These are phyloP conservation scores for Didymella segeticola DNA, from an alignment of 2,329 filamentous ascomycete genomes.

Conservation along the genomic window DNA sequence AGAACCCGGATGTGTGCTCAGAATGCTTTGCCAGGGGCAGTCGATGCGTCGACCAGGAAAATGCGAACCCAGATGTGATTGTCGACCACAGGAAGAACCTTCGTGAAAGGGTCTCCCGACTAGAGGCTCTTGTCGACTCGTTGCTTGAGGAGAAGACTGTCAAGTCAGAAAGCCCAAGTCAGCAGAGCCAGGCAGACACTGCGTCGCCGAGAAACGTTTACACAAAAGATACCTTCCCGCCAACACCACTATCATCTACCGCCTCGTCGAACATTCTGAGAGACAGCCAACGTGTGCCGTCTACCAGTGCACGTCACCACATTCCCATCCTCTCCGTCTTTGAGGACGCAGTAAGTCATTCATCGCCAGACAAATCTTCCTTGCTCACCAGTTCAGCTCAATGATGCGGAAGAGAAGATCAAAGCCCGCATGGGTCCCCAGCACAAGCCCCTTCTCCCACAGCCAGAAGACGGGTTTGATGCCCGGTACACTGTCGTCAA, in stretches of 20 bases:
- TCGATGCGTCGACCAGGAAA: conserved; percentile 55
- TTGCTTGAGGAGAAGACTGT: conserved; percentile 46
- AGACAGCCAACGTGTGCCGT: conserved; percentile 30
- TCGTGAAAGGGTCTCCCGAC: conserved; percentile 51
- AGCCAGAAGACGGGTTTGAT: conserved; percentile 13
- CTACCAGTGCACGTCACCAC: conserved; percentile 39
- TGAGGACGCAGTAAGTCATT: conserved; percentile 46
- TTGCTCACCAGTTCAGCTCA: conserved; percentile 38
- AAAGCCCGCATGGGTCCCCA: conserved; percentile 33
- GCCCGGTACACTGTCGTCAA: conserved; percentile 42
- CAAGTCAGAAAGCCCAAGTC: conserved; percentile 38
- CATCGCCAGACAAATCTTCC: no score
- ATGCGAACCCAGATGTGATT: conserved; percentile 49
- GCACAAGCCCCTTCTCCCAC: conserved; percentile 27
- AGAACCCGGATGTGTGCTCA: conserved; percentile 51
- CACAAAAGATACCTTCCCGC: conserved; percentile 37
- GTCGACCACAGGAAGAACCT: conserved; percentile 54
- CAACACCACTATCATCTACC: conserved; percentile 45
- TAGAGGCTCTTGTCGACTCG: conserved; percentile 51
- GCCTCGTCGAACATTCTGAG: conserved; percentile 32
- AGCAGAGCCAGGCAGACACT: conserved; percentile 33
- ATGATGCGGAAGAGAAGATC: conserved; percentile 43
- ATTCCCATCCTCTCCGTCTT: conserved; percentile 49
- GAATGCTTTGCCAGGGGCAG: conserved; percentile 56
- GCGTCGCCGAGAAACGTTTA: conserved; percentile 34